Evolutionary conservation across 2,329 filamentous ascomycete genomes (phyloP).

Genomic region (Didymellaceae sp.): DNA sequence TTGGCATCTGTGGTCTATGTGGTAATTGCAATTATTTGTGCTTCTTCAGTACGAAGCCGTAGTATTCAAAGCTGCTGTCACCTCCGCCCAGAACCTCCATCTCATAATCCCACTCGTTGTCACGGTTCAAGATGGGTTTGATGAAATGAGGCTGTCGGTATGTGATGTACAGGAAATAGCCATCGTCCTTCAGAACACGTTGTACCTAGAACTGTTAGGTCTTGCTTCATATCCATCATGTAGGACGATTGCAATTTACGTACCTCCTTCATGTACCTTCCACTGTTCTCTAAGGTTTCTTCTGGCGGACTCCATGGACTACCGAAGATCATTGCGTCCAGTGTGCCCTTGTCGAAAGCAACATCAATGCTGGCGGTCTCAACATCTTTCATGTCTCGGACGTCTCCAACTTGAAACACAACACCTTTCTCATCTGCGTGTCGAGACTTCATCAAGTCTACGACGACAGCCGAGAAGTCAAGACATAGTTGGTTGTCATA

Average conservation of each 20-base stretch:
- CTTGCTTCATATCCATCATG: too few species aligned
- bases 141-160: conserved; percentile 44
- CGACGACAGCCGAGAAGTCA: conserved; percentile 63
- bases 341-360: conserved; percentile 64
- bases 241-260: background rate
- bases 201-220: conserved; percentile 45
- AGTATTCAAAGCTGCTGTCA: conserved; percentile 20
- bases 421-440: conserved; percentile 35
- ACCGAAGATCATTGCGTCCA: conserved; percentile 64
- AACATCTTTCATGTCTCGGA: conserved; percentile 57
- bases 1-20: background rate
- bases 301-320: conserved; percentile 61
- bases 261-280: conserved; percentile 60
- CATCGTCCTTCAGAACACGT: conserved; percentile 57
- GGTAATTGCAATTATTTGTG: background rate
- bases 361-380: conserved; percentile 56
- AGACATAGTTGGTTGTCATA: conserved; percentile 20
- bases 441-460: conserved; percentile 59
- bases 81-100: conserved; percentile 29
- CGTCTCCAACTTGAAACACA: conserved; percentile 52
- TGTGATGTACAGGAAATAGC: conserved; percentile 58
- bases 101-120: conserved; percentile 28
- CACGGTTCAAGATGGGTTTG: conserved; percentile 33
- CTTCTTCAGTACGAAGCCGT: conserved; percentile 13
- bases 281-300: conserved; percentile 57